A percentile compares a stretch with the other conserved stretches of the same genome.
Conservation (phyloP, 495 filamentous ascomycete genomes). For the Penicillium lividum region DNA sequence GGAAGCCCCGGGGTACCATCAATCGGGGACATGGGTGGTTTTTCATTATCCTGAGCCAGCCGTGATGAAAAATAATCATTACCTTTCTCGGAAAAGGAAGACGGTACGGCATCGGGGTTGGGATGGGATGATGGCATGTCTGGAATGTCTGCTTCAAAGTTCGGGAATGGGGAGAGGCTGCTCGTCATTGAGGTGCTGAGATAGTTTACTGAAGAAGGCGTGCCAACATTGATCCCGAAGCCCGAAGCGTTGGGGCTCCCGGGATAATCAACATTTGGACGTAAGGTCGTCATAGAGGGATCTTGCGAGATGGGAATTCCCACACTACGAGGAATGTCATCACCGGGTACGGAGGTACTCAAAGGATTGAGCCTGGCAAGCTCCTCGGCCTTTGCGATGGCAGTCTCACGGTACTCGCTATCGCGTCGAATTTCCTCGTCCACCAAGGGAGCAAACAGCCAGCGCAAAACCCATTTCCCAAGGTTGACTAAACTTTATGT, state of each 20-base stretch:
- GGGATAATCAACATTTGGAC: constrained; percentile 60
- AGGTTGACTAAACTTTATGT: constrained; percentile 72
- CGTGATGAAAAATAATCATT: constrained; percentile 68
- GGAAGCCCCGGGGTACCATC: constrained; percentile 51
- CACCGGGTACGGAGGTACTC: constrained; percentile 65
- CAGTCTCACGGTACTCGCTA: constrained; percentile 63
- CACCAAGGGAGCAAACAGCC: constrained; percentile 86
- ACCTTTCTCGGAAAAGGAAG: constrained; percentile 50
- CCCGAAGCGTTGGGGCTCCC: constrained; percentile 68
- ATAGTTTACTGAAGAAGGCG: constrained; percentile 25
- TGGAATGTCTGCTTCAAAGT: constrained; percentile 26
- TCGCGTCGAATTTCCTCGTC: constrained; percentile 87
- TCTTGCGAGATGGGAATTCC: constrained; percentile 47
- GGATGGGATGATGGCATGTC: constrained; percentile 24
- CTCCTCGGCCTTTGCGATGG: constrained; percentile 63
- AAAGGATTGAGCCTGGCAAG: constrained; percentile 50
- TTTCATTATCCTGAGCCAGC: constrained; percentile 30
- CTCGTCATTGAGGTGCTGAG: constrained; percentile 33
- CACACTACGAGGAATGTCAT: constrained; percentile 49
- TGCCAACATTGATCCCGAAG: constrained; percentile 39
- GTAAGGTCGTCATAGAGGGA: constrained; percentile 59
- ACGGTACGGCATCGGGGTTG: constrained; percentile 45
- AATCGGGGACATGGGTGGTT: constrained; percentile 45
- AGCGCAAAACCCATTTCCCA: constrained; percentile 94
- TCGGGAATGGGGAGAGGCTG: constrained; percentile 24